A percentile compares a stretch with the other conserved stretches of the same genome.
Evolutionary conservation across 305 asterid species (phyloP).

Genomic region (Ilex paraguariensis): DNA sequence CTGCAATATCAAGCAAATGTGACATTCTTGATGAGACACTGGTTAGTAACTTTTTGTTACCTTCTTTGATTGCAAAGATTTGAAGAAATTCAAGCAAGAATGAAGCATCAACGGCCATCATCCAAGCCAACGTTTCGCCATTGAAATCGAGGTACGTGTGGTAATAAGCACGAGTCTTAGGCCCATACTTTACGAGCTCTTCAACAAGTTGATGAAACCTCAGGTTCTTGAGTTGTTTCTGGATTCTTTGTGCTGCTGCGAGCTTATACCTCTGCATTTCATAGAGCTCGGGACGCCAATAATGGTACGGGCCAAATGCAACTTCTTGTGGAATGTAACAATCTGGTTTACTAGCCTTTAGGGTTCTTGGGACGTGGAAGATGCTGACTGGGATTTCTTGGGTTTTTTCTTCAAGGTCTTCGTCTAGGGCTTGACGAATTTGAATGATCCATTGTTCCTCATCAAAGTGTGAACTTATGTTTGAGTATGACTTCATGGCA

Average conservation of each 20-base stretch:
- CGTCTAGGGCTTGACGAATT: background rate
- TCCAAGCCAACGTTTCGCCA: too few relatives aligned
- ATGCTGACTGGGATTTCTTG: constrained; percentile 1
- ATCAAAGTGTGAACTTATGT: constrained; percentile 3
- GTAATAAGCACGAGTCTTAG: constrained; percentile 32
- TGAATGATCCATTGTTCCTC: constrained; percentile 7
- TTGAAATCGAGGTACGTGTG: too few relatives aligned
- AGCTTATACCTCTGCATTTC: constrained; percentile 14
- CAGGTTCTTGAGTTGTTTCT: constrained; percentile 7
- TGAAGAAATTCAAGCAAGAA: too few relatives aligned
- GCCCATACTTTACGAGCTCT: constrained; percentile 22
- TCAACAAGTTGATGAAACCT: constrained; percentile 30
- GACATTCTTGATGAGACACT: constrained; percentile 9
- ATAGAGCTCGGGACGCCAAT: constrained; percentile 2
- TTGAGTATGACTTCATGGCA: background rate
- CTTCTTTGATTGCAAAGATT: too few relatives aligned
- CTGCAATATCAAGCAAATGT: constrained; percentile 2
- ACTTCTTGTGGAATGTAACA: constrained; percentile 9
- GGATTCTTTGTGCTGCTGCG: constrained; percentile 7
- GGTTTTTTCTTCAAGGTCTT: constrained; percentile 3
- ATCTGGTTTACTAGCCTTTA: constrained; percentile 1
- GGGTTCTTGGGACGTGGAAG: constrained; percentile 9
- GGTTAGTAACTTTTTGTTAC: too few relatives aligned
- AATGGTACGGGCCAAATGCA: constrained; percentile 11
- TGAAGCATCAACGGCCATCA: too few relatives aligned